Evolutionary conservation across 2,329 filamentous ascomycete species (phyloP), one percentile per base, ranked within the genome.

Genomic region (Zelopaecilomyces penicillatus): DNA sequence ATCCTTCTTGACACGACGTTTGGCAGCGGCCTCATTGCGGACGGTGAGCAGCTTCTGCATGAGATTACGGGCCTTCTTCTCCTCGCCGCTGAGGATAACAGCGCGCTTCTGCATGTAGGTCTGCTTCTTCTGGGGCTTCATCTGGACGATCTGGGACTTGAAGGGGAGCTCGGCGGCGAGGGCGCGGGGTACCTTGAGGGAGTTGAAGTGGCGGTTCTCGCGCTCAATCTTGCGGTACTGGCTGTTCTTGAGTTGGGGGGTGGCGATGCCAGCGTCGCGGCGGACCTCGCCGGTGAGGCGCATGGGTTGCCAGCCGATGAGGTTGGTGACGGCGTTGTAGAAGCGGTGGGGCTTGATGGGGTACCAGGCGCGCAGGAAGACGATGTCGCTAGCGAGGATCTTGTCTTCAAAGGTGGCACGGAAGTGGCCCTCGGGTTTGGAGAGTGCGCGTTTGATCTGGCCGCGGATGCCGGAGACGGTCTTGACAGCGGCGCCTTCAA

Each of bases 391-490:
- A 78, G 95, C 89, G 42, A 98, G 75, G 50, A 98, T 87, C 71
- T 97, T 98, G 76, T 98, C 93, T 66, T 98, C 93, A 56, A 98
- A 98, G 0, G 93, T 97, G 27, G 93, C 93, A 57, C 94, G 82
- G 79, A 94, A 97, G 67, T 91, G 85, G 40, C 93, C 93, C 53
- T 98, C 93, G 1, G 93, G 91, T 57, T 95, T 95, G 62, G 82
- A 83, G 1, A 98, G 75, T 0, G 93, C 91, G 49, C 89, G 83
- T 72, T 98, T 98, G 77, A 98, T 96, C 66, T 98, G 93, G 50
- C 93, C 93, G 36, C 93, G 80, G 49, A 98, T 82, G 42, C 94
- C 94, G 1, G 90, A 96, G 27, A 98, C 94, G 0, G 94, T 98
- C 61, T 90, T 88, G 68, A 98, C 91, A 45, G 87, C 82, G 7